A percentile compares a stretch with the other conserved stretches of the same genome.
Evolutionary conservation across 108 stramenopile species (phyloP).

Genomic region (Nitzschia sp.): DNA sequence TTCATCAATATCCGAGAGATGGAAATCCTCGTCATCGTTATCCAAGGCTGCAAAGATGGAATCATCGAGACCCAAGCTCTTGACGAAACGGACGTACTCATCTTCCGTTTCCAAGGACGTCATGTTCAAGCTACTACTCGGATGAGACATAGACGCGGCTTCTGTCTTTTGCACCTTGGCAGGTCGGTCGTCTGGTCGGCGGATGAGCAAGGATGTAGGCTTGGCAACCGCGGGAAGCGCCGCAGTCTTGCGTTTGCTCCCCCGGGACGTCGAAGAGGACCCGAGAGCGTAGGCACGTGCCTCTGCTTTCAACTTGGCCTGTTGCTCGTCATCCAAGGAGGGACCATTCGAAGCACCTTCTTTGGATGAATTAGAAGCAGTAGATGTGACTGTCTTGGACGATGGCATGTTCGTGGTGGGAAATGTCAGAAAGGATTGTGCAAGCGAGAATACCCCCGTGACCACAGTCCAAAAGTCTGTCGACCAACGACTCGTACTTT

Average conservation of each 20-base stretch:
- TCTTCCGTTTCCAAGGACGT: conserved; percentile 17
- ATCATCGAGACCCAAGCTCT: conserved; percentile 27
- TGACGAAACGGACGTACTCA: conserved; percentile 34
- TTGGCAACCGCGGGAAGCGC: neutral
- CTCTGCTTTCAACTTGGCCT: conserved; percentile 36
- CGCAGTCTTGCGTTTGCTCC: conserved; percentile 14
- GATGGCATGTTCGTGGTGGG: too few relatives aligned
- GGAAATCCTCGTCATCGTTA: conserved; percentile 38
- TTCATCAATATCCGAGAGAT: conserved; percentile 32
- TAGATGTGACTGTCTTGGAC: too few relatives aligned
- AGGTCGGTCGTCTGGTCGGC: conserved; percentile 9
- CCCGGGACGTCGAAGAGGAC: conserved; percentile 6
- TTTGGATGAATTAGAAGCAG: too few relatives aligned
- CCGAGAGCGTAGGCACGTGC: conserved; percentile 44
- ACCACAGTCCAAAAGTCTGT: too few relatives aligned
- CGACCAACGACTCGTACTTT: too few relatives aligned
- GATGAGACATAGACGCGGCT: neutral
- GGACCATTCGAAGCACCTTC: neutral
- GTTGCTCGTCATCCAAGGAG: conserved; percentile 17
- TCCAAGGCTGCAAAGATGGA: conserved; percentile 16
- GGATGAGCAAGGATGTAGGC: conserved; percentile 1
- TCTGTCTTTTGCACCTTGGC: conserved; percentile 5
- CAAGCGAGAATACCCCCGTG: too few relatives aligned
- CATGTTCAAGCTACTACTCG: neutral
- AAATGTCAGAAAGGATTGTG: too few relatives aligned